phyloP scores from a whole-genome alignment of 1,284 basidiomycete genomes.

The Coriolopsis trogii region DNA sequence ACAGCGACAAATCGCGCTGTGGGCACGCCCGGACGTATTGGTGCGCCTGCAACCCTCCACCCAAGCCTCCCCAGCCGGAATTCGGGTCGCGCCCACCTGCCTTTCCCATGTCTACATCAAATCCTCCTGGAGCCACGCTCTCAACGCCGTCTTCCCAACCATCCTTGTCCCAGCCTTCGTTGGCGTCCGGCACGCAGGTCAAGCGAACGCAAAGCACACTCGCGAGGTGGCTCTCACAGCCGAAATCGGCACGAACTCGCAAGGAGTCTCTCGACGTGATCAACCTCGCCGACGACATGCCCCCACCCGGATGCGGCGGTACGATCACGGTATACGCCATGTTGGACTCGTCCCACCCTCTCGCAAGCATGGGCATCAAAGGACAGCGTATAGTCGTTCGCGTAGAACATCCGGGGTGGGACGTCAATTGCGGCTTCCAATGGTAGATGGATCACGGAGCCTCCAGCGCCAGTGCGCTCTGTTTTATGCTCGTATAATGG shows the following conservation, averaged over 20 bases:
- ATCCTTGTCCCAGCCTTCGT: too few species aligned
- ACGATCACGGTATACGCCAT: constrained; percentile 20
- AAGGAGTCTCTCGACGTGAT: background rate
- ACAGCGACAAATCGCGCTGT: background rate
- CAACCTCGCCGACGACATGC: background rate
- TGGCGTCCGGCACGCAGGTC: background rate
- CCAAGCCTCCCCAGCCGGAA: background rate
- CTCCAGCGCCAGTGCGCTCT: too few species aligned
- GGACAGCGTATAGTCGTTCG: constrained; percentile 22
- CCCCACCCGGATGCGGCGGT: constrained; percentile 22
- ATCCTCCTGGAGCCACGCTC: background rate
- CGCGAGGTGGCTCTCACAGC: constrained; percentile 18
- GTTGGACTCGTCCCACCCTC: constrained; percentile 25
- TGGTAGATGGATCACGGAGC: too few species aligned
- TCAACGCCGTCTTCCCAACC: background rate
- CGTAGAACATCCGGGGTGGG: constrained; percentile 18
- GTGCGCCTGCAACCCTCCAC: constrained; percentile 9
- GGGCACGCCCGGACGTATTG: constrained; percentile 8
- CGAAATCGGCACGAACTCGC: constrained; percentile 3
- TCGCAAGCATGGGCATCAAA: constrained; percentile 16
- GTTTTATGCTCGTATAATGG: too few species aligned
- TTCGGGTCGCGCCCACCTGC: background rate
- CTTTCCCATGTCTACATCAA: background rate
- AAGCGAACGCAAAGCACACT: constrained; percentile 25
- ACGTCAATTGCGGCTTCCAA: too few species aligned